Evolutionary conservation across 768 basidiomycete species (phyloP).

Genomic region (Tylopilus felleus): DNA sequence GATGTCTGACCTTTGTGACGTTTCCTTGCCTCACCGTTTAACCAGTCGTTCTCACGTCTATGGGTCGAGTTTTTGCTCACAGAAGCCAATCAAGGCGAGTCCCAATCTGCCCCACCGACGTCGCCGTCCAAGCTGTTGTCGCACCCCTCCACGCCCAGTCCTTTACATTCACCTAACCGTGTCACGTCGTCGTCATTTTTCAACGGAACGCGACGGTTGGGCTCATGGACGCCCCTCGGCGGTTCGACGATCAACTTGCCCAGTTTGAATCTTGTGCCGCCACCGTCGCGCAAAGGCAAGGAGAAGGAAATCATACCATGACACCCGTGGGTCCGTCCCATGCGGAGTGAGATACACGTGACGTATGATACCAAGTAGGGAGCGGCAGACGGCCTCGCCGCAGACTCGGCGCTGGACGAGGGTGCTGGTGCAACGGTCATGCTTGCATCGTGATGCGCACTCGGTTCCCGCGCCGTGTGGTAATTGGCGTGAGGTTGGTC

Average conservation of each 20-base stretch:
- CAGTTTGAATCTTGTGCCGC: slow-evolving; percentile 32
- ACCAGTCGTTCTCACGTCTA: slow-evolving; percentile 90
- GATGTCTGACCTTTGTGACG: slow-evolving; percentile 5
- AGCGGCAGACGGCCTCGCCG: not conserved
- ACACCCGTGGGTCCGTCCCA: not conserved
- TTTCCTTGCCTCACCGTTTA: not conserved
- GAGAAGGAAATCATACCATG: slow-evolving; percentile 35
- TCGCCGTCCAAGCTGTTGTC: slow-evolving; percentile 22
- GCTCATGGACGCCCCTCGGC: slow-evolving; percentile 35
- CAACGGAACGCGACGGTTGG: slow-evolving; percentile 35
- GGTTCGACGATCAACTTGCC: slow-evolving; percentile 39
- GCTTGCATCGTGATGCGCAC: slow-evolving; percentile 5
- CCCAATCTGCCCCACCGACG: slow-evolving; percentile 12
- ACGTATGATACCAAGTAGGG: slow-evolving; percentile 1
- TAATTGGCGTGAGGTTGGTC: slow-evolving; percentile 3
- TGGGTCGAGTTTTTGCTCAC: slow-evolving; percentile 99
- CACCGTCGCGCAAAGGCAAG: slow-evolving; percentile 47
- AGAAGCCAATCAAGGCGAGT: slow-evolving; percentile 58
- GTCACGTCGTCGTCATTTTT: slow-evolving; percentile 1
- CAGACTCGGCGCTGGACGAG: slow-evolving; percentile 1
- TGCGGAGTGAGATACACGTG: not conserved
- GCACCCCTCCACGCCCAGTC: slow-evolving; percentile 41
- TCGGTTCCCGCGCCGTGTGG: not conserved
- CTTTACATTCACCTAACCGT: slow-evolving; percentile 25
- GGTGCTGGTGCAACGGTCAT: slow-evolving; percentile 2